Base-by-base conservation (phyloP, 306 rosid species). In the Pachyrhizus erosus region DNA sequence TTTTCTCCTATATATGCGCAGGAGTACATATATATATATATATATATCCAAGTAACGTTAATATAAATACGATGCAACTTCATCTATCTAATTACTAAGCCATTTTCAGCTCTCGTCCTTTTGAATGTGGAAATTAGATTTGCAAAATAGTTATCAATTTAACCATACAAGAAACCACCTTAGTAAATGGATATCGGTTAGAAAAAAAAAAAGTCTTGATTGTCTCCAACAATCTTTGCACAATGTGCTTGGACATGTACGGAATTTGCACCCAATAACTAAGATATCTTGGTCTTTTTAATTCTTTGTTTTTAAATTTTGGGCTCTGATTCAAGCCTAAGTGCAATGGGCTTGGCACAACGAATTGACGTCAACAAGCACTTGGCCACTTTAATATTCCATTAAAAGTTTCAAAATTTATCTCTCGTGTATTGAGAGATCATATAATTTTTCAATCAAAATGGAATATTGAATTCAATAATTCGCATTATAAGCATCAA, bases 171-270 rank as follows among this genome's bases (percentile, higher is more conserved):
- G 65, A 65, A 80, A 31, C 61, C 83, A 65, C n/a, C n/a, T n/a
- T n/a, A n/a, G n/a, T n/a, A n/a, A n/a, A n/a, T n/a, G n/a, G n/a
- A n/a, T n/a, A n/a, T n/a, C n/a, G n/a, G n/a, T n/a, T n/a, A n/a
- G n/a, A n/a, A n/a, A n/a, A n/a, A n/a, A n/a, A n/a, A n/a, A n/a
- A n/a, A 57, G 58, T 82, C 67, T 48, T 17, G 24, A 70, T 48
- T 78, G 84, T 89, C 77, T 81, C 88, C 89, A 57, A 80, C 73
- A 58, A 21, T 61, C 70, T 58, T 24, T 37, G 77, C 81, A 64
- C n/a, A n/a, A 31, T 52, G 45, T 76, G 78, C 42, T 69, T 51
- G 60, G 57, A 34, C 79, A 49, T 27, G 18, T 11, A 42, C 21
- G 46, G 62, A 75, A 60, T 24, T 70, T 31, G 76, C 42, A 40